Evolutionary conservation across 257 asterid species (phyloP), one percentile per base, ranked within the genome.

Genomic region (Cynanchum wilfordii): DNA sequence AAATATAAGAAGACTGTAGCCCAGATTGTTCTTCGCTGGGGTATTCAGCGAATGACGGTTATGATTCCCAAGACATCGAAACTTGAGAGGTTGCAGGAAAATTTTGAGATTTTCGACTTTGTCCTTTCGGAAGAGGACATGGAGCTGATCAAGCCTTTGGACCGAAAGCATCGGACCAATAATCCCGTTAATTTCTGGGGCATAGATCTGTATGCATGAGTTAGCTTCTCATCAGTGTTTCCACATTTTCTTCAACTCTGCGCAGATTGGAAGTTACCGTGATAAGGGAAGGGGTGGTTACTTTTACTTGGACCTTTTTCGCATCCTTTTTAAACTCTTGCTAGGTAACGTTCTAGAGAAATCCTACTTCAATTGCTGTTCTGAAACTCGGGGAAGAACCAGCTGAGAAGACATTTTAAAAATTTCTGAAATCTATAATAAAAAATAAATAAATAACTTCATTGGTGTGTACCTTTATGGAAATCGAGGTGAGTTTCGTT

Each of bases 41-140:
- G 89, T 16, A 84, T 86, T 76, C 86, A 86, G 52, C 76, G 93
- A 49, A 74, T 76, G 73, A 82, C 85, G 7, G 85, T 70, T 38
- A 83, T 86, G 59, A 88, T 88, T 38, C 93, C 93, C 0, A 88
- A 88, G 84, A 50, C 93, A 77, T 88, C 93, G 11, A 88, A 88
- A 79, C 73, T 69, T 1, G 89, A 86, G 79, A 79, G 93, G 56
- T 45, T 88, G 86, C 76, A 71, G 45, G 90, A 86, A 76, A 88
- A 86, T 56, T 86, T 84, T 54, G 24, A 66, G 15, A 79, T 84
- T 52, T 77, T 72, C 2, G 85, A 84, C 72, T 86, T 88, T 15
- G 87, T 80, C 69, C 84, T 88, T 10, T 30, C 82, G 4, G 71
- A 84, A 36, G 87, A 76, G 40, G 88, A 85, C 62, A 77, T 82